Evolutionary conservation across 2,329 filamentous ascomycete genomes (phyloP), one percentile per base, ranked within the genome.

Genomic region (Raffaelea arxii): DNA sequence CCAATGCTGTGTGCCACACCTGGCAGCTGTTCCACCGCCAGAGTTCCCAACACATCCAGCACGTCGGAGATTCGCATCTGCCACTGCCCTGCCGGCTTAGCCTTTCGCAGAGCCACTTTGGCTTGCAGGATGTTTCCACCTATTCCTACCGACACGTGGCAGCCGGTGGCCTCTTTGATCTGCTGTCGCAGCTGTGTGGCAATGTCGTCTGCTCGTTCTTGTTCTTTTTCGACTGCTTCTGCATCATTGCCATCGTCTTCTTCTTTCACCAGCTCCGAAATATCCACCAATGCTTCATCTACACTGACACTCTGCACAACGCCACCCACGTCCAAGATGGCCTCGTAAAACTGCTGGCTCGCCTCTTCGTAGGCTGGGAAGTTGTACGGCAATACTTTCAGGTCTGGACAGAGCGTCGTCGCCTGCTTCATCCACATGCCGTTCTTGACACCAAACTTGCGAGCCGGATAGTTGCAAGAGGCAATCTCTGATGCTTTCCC

Each of bases 391-490:
- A 98, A 61, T 2, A 97, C 82, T 55, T 94, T 89, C 18, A 98
- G 70, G 21, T 88, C 79, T 1, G 91, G 83, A 58, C 89, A 98
- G 18, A 92, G 63, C 54, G 92, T 83, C 49, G 84, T 72, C 0
- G 92, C 92, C 27, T 77, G 75, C 61, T 91, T 94, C 91, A 98
- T 97, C 92, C 94, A 98, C 92, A 97, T 98, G 32, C 94, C 94
- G 55, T 98, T 98, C 60, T 90, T 95, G 46, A 98, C 74, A 1
- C 91, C 91, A 55, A 82, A 92, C 25, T 78, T 74, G 32, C 92
- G 80, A 6, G 94, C 92, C 19, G 84, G 81, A 60, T 98, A 98
- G 58, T 98, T 98, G 65, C 92, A 98, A 53, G 90, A 96, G 21
- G 92, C 92, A 57, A 98, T 97, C 60, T 98, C 92, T 0, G 91